phyloP scores from a whole-genome alignment of 306 rosid genomes.

The Corylus heterophylla region DNA sequence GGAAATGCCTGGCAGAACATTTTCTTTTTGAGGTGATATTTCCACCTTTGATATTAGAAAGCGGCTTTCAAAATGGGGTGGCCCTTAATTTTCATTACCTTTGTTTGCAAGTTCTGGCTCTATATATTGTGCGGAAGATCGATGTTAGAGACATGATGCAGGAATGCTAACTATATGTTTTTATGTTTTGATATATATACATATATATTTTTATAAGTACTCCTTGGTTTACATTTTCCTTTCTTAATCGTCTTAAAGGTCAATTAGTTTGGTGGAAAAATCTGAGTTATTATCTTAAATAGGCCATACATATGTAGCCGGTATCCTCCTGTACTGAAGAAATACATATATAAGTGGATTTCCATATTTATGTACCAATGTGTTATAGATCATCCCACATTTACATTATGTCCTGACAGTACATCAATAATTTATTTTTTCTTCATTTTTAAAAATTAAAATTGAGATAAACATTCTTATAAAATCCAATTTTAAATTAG shows the following conservation, averaged over 20 bases:
- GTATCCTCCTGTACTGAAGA: neutral
- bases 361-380: neutral
- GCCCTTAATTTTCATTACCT: neutral
- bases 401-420: too few relatives aligned
- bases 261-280: neutral
- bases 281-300: neutral
- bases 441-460: too few relatives aligned
- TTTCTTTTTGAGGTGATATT: constrained; percentile 3
- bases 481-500: too few relatives aligned
- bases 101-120: neutral
- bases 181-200: neutral
- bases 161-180: neutral
- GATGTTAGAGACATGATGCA: neutral
- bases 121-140: constrained; percentile 1
- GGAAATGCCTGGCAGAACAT: neutral
- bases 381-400: neutral
- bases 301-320: neutral
- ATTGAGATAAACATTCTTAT: too few relatives aligned
- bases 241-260: neutral
- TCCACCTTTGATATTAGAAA: neutral
- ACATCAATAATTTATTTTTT: too few relatives aligned
- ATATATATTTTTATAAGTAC: neutral
- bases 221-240: neutral
- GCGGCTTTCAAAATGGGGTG: neutral
- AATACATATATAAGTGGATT: neutral